A percentile compares a stretch with the other conserved stretches of the same genome.
These are phyloP conservation scores for Arxiozyma slooffiae DNA, from an alignment of 1,139 yeast species.

Conservation along the genomic window DNA sequence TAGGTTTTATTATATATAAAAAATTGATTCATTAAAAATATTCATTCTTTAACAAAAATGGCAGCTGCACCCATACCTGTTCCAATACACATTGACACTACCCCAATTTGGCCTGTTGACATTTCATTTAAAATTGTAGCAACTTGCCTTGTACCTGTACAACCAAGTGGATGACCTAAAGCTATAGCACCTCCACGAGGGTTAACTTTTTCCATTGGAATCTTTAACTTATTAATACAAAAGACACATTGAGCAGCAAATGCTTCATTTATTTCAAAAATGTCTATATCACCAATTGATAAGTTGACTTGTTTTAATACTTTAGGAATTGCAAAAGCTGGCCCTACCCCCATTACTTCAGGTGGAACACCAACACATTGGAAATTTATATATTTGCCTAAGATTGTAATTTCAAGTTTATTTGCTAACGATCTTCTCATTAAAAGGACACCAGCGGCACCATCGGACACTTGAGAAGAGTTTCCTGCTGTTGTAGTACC, in stretches of 20 bases:
- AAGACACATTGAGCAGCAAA: constrained; percentile 89
- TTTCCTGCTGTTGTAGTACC: constrained; percentile 94
- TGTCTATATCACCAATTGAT: constrained; percentile 52
- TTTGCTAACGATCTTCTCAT: constrained; percentile 86
- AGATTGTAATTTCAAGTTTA: constrained; percentile 51
- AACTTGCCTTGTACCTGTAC: constrained; percentile 91
- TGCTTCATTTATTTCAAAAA: constrained; percentile 89
- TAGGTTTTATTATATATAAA: background rate
- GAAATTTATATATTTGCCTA: constrained; percentile 71
- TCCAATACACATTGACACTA: constrained; percentile 94
- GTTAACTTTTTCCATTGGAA: constrained; percentile 67
- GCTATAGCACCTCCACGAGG: constrained; percentile 96
- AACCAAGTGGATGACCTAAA: constrained; percentile 89
- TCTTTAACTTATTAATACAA: constrained; percentile 55
- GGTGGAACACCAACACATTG: constrained; percentile 88
- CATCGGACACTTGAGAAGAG: constrained; percentile 91
- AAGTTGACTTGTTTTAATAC: constrained; percentile 60
- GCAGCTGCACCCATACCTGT: constrained; percentile 99
- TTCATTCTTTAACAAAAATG: constrained; percentile 59
- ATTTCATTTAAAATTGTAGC: constrained; percentile 80
- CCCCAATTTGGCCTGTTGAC: constrained; percentile 71
- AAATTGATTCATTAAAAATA: constrained; percentile 3
- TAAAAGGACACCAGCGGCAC: constrained; percentile 83
- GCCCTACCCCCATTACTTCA: constrained; percentile 94
- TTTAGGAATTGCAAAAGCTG: constrained; percentile 85